Percentiles rank a stretch among this genome's conserved stretches.
Evolutionary conservation across 768 basidiomycete genomes (phyloP).

Genomic region (Bullera alba): DNA sequence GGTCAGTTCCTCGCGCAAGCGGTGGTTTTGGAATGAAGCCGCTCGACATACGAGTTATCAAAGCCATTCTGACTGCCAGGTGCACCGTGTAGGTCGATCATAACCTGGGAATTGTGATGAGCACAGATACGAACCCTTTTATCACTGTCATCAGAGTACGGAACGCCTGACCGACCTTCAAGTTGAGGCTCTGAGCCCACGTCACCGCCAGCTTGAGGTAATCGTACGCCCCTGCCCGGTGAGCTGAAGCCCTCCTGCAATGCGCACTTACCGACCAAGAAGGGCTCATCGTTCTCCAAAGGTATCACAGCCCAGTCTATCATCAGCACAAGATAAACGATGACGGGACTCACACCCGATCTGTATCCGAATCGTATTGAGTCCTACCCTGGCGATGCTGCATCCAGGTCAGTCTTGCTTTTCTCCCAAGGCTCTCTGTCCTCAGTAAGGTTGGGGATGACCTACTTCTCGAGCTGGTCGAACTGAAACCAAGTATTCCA

Average conservation of each 20-base stretch:
- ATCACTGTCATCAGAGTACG: neutral
- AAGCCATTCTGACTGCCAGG: conserved; percentile 42
- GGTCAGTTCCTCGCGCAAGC: neutral
- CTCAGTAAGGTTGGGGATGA: no score
- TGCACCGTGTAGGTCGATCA: conserved; percentile 42
- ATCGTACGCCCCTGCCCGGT: conserved; percentile 31
- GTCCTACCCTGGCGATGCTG: conserved; percentile 27
- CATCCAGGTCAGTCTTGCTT: neutral
- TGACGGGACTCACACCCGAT: conserved; percentile 36
- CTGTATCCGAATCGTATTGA: conserved; percentile 42
- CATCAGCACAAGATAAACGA: neutral
- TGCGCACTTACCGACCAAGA: conserved; percentile 18
- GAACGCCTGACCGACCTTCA: conserved; percentile 15
- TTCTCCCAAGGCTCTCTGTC: neutral
- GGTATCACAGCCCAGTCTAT: conserved; percentile 43
- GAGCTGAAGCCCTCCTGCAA: neutral
- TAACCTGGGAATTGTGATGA: conserved; percentile 9
- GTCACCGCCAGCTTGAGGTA: conserved; percentile 37
- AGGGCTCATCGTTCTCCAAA: conserved; percentile 32
- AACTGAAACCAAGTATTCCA: conserved; percentile 38
- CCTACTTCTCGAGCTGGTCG: conserved; percentile 30
- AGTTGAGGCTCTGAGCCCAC: conserved; percentile 33
- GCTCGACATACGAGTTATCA: conserved; percentile 34
- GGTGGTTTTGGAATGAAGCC: neutral
- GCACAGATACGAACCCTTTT: neutral